Base-by-base conservation (phyloP, 257 asterid species). In the Scutellaria baicalensis region DNA sequence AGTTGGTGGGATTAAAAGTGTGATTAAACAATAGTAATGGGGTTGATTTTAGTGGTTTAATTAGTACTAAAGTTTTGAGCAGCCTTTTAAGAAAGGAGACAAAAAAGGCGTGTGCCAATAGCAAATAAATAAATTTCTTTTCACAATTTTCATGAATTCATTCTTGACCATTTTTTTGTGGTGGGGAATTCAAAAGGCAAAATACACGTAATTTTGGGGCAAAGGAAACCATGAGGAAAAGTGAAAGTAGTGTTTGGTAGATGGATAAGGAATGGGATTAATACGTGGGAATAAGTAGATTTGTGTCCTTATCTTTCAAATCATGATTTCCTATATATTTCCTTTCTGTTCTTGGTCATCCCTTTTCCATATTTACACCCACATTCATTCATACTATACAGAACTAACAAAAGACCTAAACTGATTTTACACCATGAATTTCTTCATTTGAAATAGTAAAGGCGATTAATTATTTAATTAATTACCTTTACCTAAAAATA, bases 191-290 rank as follows among this genome's bases (percentile, higher is more conserved):
- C 38, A 64, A 79, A 73, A 62, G 65, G 58, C 20, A 13, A 73
- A 66, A 71, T 66, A 77, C 77, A 77, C 82, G 84, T 76, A 76
- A 69, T 66, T 27, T 44, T 67, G 48, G 81, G 80, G 18, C 70
- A 75, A 63, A 43, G 45, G 54, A 49, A 74, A 50, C 58, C 60
- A 61, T 49, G 52, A 31, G 38, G 61, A 79, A 73, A 57, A 69
- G 27, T 17, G 18, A 54, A 71, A n/a, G n/a, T n/a, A n/a, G 76
- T 63, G 85, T 83, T 83, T 80, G 85, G 85, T 83, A 75, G 74
- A 69, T 77, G 87, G 83, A 82, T 82, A 82, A 82, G 84, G 74
- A 43, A 59, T 59, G 54, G 59, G 70, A 72, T 72, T 64, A 73
- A 60, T 79, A 68, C 75, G 80, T 82, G 67, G 74, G 69, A 75